Conservation (phyloP, 768 basidiomycete species). For the Gloeostereum incarnatum region DNA sequence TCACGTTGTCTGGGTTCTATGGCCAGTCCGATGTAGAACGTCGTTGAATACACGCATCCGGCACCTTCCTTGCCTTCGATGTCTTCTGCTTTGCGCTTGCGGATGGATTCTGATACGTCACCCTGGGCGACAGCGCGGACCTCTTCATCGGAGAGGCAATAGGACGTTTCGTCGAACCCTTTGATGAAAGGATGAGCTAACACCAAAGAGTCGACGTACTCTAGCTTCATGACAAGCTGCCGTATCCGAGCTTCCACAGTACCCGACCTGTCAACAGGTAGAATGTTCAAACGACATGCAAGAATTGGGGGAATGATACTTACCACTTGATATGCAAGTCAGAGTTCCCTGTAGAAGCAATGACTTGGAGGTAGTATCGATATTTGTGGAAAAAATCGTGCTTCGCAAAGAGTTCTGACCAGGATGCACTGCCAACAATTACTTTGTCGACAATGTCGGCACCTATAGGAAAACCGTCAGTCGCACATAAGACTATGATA, state of each 20-base stretch:
- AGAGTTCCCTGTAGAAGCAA: constrained; percentile 76
- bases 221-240: constrained; percentile 95
- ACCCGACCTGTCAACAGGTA: constrained; percentile 1
- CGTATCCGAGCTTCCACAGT: constrained; percentile 98
- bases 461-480: constrained; percentile 34
- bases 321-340: constrained; percentile 95
- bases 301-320: constrained; percentile 13
- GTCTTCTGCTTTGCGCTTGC: constrained; percentile 69
- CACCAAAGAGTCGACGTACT: constrained; percentile 86
- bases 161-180: constrained; percentile 81
- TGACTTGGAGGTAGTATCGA: constrained; percentile 92
- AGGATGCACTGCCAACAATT: constrained; percentile 70
- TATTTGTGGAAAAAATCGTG: constrained; percentile 98
- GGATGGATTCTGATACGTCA: constrained; percentile 65
- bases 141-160: constrained; percentile 83
- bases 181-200: constrained; percentile 94
- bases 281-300: constrained; percentile 12
- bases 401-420: constrained; percentile 91
- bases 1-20: constrained; percentile 88
- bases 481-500: constrained; percentile 2
- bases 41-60: constrained; percentile 86
- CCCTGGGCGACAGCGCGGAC: constrained; percentile 84
- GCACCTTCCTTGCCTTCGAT: constrained; percentile 68
- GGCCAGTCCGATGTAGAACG: constrained; percentile 91
- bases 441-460: constrained; percentile 92